A percentile compares a stretch with the other conserved stretches of the same genome.
Evolutionary conservation across 306 rosid genomes (phyloP).

Genomic region (Sicyos edulis): DNA sequence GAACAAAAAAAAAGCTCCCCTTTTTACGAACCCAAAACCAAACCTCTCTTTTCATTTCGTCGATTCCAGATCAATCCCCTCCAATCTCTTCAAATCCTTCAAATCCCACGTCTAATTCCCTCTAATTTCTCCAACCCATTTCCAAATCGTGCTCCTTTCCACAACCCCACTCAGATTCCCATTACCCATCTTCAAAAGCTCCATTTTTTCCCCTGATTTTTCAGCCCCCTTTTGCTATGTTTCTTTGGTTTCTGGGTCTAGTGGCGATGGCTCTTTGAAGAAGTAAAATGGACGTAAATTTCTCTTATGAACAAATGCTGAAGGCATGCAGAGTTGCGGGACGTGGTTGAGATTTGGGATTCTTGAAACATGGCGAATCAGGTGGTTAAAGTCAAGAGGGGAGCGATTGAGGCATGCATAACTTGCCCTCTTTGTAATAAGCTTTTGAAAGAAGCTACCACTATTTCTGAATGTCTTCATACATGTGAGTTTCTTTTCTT

Average conservation of each 20-base stretch:
- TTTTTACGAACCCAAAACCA: slow-evolving; percentile 35
- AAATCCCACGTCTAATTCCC: slow-evolving; percentile 61
- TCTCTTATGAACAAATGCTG: slow-evolving; percentile 16
- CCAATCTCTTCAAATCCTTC: slow-evolving; percentile 34
- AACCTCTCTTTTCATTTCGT: slow-evolving; percentile 31
- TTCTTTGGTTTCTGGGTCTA: slow-evolving; percentile 21
- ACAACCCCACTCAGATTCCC: slow-evolving; percentile 21
- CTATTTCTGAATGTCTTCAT: slow-evolving; percentile 94
- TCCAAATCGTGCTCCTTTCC: slow-evolving; percentile 18
- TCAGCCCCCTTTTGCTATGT: not conserved
- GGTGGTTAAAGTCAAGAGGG: slow-evolving; percentile 55
- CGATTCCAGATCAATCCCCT: slow-evolving; percentile 60
- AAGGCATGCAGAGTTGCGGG: slow-evolving; percentile 58
- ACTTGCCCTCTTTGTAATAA: slow-evolving; percentile 82
- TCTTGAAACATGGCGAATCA: slow-evolving; percentile 62
- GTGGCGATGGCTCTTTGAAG: slow-evolving; percentile 33
- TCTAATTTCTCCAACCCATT: slow-evolving; percentile 49
- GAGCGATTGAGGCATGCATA: slow-evolving; percentile 78
- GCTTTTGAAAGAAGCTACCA: slow-evolving; percentile 76
- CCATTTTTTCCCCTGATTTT: slow-evolving; percentile 1
- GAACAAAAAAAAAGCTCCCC: too few relatives aligned
- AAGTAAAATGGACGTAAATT: slow-evolving; percentile 52
- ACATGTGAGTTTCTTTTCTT: slow-evolving; percentile 60
- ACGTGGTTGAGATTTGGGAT: slow-evolving; percentile 29
- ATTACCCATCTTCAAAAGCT: slow-evolving; percentile 14